Evolutionary conservation across 1,284 basidiomycete genomes (phyloP).

Genomic region (Xerocomus amazonicus): DNA sequence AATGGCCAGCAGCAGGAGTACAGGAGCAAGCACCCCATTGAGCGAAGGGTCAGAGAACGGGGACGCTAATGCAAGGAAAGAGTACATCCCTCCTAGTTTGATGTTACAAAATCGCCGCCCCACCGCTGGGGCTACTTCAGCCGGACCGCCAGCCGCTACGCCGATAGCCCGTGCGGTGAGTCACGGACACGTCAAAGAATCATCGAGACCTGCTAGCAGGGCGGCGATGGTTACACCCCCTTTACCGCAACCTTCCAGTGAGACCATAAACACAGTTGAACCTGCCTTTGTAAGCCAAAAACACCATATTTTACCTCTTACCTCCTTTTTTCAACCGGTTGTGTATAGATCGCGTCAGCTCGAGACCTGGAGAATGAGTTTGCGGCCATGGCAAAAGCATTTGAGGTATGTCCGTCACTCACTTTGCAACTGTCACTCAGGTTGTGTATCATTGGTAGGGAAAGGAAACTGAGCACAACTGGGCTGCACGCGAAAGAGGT

Average conservation of each 20-base stretch:
- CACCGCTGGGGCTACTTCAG: constrained; percentile 28
- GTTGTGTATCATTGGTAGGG: constrained; percentile 43
- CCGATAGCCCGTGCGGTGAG: constrained; percentile 47
- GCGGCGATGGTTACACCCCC: constrained; percentile 45
- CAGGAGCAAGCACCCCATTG: constrained; percentile 40
- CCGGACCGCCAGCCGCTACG: constrained; percentile 27
- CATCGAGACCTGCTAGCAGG: constrained; percentile 56
- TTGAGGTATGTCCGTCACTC: constrained; percentile 55
- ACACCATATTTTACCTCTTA: too few species aligned
- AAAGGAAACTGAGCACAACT: constrained; percentile 97
- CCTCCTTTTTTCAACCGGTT: constrained; percentile 5
- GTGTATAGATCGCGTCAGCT: constrained; percentile 71
- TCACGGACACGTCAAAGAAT: constrained; percentile 44
- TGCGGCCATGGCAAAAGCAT: constrained; percentile 69
- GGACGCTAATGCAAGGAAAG: constrained; percentile 45
- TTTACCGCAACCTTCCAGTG: constrained; percentile 36
- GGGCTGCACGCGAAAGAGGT: constrained; percentile 80
- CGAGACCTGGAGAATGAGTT: constrained; percentile 88
- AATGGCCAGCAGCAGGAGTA: constrained; percentile 39
- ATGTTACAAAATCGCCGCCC: constrained; percentile 54
- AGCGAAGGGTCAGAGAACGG: constrained; percentile 61
- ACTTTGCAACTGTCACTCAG: constrained; percentile 4
- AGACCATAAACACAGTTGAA: constrained; percentile 45
- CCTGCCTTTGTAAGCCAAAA: constrained; percentile 64
- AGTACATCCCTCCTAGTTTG: constrained; percentile 72